Evolutionary conservation across 1,284 basidiomycete genomes (phyloP), one percentile per base, ranked within the genome.

Genomic region (Pseudozyma flocculosa): DNA sequence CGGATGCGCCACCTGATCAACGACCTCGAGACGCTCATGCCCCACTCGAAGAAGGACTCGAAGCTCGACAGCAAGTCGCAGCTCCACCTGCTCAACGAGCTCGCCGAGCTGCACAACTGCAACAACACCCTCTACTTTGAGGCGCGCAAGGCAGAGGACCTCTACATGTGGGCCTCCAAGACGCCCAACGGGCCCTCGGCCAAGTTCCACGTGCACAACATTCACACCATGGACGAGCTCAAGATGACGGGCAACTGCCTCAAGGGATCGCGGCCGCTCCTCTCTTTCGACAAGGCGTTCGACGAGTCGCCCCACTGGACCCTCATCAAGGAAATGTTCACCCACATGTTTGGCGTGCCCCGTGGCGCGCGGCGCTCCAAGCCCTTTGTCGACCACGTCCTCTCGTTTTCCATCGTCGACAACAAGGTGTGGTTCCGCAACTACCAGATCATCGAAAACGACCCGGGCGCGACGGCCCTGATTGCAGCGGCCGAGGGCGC

Each of bases 201-300:
- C 78, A 97, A 97, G 80, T 85, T 97, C 82, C 94, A 97, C 76
- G 92, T 97, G 19, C 92, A 97, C 80, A 99, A 98, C 79, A 84
- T 96, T 52, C 95, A 99, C 80, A 99, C 95, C 38, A 98, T 98
- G 95, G 95, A 98, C 81, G 95, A 99, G 80, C 84, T 99, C 70
- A 98, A 98, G 82, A 91, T 98, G 93, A 96, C 93, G 3, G 95
- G 95, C 22, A 98, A 99, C 79, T 98, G 95, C 79, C 81, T 99
- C 68, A 96, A 96, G 81, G 95, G 95, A 15, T 90, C 88, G 68
- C 83, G 95, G 49, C 94, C 93, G 1, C 81, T 98, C 48, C 82
- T 97, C 59, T 90, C 88, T 73, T 99, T 99, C 78, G 93, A 96
- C 80, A 85, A 87, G 65, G 85, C 83, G 41, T 98, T 98, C 80